These are phyloP conservation scores for Rostrohypoxylon terebratum DNA, from an alignment of 495 filamentous ascomycete species.

Conservation along the genomic window DNA sequence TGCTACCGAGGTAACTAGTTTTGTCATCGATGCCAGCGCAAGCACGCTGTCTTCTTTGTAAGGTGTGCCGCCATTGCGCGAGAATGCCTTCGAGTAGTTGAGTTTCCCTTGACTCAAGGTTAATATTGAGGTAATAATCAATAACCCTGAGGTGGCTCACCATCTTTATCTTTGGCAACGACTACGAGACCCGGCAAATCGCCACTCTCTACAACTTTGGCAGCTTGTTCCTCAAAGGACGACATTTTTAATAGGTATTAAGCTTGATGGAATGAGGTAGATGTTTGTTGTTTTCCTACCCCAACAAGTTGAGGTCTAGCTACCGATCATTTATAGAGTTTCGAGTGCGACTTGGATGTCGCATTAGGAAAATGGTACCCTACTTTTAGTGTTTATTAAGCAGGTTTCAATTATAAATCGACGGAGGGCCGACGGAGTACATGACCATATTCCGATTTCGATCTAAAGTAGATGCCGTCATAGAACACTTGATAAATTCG, in stretches of 20 bases:
- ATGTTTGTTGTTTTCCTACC: background rate
- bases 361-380: background rate
- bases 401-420: background rate
- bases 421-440: background rate
- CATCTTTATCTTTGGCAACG: conserved; percentile 44
- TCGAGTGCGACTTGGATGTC: background rate
- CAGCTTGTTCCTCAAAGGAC: conserved; percentile 39
- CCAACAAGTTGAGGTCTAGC: background rate
- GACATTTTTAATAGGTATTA: conserved; percentile 8
- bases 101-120: conserved; percentile 36
- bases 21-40: conserved; percentile 48
- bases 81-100: conserved; percentile 39
- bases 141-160: conserved; percentile 13
- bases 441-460: background rate
- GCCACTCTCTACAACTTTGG: conserved; percentile 40
- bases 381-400: background rate
- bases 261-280: background rate
- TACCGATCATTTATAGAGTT: background rate
- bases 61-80: background rate
- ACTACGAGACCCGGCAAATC: conserved; percentile 45
- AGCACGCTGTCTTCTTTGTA: conserved; percentile 29
- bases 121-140: background rate
- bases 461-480: background rate
- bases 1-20: conserved; percentile 51
- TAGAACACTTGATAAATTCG: background rate